A percentile compares a stretch with the other conserved stretches of the same genome.
Evolutionary conservation across 2,329 filamentous ascomycete genomes (phyloP).

Genomic region (Aciculosporium take): DNA sequence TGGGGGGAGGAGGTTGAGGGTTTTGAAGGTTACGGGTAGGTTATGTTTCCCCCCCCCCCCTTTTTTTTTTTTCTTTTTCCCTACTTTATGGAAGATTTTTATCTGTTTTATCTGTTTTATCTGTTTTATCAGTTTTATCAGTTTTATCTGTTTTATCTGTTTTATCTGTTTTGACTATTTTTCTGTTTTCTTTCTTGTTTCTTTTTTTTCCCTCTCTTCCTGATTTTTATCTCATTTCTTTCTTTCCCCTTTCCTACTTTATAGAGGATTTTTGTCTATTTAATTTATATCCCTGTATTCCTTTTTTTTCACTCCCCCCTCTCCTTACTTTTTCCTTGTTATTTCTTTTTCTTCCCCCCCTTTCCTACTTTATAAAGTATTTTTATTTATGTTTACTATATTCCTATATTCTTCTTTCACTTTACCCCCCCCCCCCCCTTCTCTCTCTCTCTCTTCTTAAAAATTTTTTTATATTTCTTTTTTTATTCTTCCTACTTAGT

Average conservation of each 20-base stretch:
- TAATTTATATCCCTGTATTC: not conserved
- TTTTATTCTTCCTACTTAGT: not conserved
- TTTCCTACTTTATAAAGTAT: too few species aligned
- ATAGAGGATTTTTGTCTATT: not conserved
- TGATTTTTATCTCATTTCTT: not conserved
- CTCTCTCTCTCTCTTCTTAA: too few species aligned
- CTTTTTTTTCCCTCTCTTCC: too few species aligned
- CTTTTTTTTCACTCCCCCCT: not conserved
- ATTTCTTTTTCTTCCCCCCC: too few species aligned
- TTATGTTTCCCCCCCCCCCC: slow-evolving; percentile 9
- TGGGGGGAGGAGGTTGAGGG: slow-evolving; percentile 64
- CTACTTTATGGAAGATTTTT: not conserved
- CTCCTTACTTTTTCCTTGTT: too few species aligned
- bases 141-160: too few species aligned
- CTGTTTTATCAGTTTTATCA: too few species aligned
- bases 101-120: too few species aligned
- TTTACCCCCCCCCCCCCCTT: too few species aligned
- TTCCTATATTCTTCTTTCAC: too few species aligned
- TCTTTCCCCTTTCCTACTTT: not conserved
- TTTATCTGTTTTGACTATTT: too few species aligned
- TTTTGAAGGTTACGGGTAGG: slow-evolving; percentile 72
- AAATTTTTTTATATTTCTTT: not conserved
- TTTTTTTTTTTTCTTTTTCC: slow-evolving; percentile 9
- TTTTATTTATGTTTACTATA: too few species aligned
- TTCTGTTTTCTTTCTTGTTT: slow-evolving; percentile 12